Evolutionary conservation across 306 rosid species (phyloP), one percentile per base, ranked within the genome.

Genomic region (Elaeagnus macrophylla): DNA sequence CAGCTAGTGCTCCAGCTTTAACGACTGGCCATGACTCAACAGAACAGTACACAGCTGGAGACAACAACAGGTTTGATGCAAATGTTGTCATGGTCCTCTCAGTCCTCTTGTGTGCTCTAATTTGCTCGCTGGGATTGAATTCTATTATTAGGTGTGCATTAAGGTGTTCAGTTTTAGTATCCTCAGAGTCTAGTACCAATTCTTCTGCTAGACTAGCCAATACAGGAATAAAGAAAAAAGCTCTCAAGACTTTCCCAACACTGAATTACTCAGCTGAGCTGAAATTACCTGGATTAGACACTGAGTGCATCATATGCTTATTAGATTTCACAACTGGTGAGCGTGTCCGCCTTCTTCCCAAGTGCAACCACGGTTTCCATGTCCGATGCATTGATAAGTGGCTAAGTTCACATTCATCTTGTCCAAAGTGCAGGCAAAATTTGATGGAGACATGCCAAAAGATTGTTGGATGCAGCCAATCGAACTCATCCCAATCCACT

Each of bases 11-110:
- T 7, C 85, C 81, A 1, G 7, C 62, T 25, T 16, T 80, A 3
- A 44, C 52, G 44, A 62, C n/a, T 32, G 59, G 6, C 48, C 64
- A 51, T 12, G 67, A 38, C 6, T 57, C 72, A 7, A 0, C 72
- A 1, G 77, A 60, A 9, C 57, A 77, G 7, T 64, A 72, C 60
- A 52, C 75, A 0, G 75, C 75, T 1, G 83, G 32, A 25, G 32
- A 25, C 32, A 25, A 79, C 53, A 85, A 66, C 15, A 75, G 73
- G 59, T 82, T 93, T 25, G 94, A 93, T 65, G 83, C 95, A 5
- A 93, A 87, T 42, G 89, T 93, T 16, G 85, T 93, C 0, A 84
- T 93, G 99, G 99, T 93, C 42, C 96, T 93, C 46, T 87, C 94
- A 17, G 94, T 93, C 60, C 83, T 93, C 43, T 18, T 93, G 7